Evolutionary conservation across 345 rosid genomes (phyloP), one percentile per base, ranked within the genome.

Genomic region (Durio zibethinus): DNA sequence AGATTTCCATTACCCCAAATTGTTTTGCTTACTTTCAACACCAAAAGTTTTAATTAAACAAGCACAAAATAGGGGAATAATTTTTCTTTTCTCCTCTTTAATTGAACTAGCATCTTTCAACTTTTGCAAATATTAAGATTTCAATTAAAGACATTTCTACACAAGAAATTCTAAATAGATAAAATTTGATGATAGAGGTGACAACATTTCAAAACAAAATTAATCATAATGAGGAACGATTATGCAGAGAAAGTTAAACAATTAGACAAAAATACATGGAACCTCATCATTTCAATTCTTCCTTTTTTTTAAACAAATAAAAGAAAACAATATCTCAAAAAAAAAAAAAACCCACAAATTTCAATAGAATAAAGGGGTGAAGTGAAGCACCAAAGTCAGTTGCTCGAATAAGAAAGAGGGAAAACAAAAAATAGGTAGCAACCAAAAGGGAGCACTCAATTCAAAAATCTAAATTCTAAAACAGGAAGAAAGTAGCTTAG

Each of bases 401-500:
- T 81, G 98, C 94, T 90, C 97, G 92, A 92, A 94, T 89, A 89
- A 82, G 92, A 80, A 86, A 84, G 5, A 33, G 20, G 16, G 20
- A 15, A 62, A 33, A 10, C 14, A 82, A 56, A 23, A 4, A 33
- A 33, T 33, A 33, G 36, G 4, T 33, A 86, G 84, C 83, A 81
- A 84, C 87, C 80, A 76, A 85, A n/a, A 83, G 4, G 79, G 6
- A 82, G 85, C 86, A 80, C 81, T 69, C 67, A 79, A 50, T 27
- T 83, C 83, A 56, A 80, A 76, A 47, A 27, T 62, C 12, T 76
- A 57, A 56, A n/a, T 9, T 47, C 21, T 57, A 12, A 47, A 52
- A 21, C 25, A 33, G 8, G 11, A 60, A 52, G 23, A 68, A 36
- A 5, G 18, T 61, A 4, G 25, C 70, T 69, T 15, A 40, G 63